These are phyloP conservation scores for Lithospermum erythrorhizon DNA, from an alignment of 257 asterid species.

Conservation along the genomic window DNA sequence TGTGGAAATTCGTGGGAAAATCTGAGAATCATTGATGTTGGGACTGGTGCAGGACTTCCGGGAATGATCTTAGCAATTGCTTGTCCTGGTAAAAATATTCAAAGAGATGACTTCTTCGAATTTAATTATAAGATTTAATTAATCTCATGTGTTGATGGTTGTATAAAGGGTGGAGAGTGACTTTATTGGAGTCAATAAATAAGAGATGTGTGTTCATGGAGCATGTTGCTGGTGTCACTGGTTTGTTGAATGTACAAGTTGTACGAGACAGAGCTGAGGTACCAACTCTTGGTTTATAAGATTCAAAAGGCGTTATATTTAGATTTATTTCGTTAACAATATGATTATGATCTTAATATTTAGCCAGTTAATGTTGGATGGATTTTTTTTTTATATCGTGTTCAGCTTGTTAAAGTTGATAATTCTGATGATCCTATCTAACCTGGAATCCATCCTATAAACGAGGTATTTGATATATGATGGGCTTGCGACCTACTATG, in stretches of 20 bases:
- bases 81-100: constrained; percentile 43
- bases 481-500: not conserved
- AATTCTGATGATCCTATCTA: too few relatives aligned
- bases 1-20: constrained; percentile 51
- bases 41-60: constrained; percentile 96
- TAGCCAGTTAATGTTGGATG: not conserved
- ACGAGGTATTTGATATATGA: not conserved
- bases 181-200: constrained; percentile 72
- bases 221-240: constrained; percentile 43
- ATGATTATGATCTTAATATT: too few relatives aligned
- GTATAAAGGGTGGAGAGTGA: constrained; percentile 71
- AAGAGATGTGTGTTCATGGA: constrained; percentile 86
- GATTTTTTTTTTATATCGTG: too few relatives aligned
- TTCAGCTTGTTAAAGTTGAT: too few relatives aligned
- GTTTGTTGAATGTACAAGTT: constrained; percentile 65
- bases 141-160: constrained; percentile 6
- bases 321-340: too few relatives aligned
- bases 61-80: constrained; percentile 85
- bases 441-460: too few relatives aligned
- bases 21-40: constrained; percentile 74
- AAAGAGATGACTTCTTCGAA: not conserved
- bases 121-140: not conserved
- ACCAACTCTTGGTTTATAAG: constrained; percentile 2
- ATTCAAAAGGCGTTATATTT: not conserved
- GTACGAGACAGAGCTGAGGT: constrained; percentile 86